Evolutionary conservation across 2,329 filamentous ascomycete genomes (phyloP).

Genomic region (Alternaria ventricosa): DNA sequence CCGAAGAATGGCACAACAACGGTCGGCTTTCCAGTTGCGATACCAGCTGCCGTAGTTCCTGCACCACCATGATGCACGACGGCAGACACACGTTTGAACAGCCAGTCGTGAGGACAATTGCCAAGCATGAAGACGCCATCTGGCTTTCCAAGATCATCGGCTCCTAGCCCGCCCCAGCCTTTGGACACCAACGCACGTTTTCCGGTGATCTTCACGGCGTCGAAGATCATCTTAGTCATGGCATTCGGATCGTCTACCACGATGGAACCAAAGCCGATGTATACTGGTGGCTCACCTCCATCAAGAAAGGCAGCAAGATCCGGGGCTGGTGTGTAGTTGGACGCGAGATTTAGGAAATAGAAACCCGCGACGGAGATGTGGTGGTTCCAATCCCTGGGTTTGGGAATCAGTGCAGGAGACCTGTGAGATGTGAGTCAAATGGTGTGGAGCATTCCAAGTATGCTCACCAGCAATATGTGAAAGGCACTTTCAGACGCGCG

Average conservation of each 20-base stretch:
- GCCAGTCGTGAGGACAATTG: conserved; percentile 87
- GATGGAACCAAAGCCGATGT: conserved; percentile 53
- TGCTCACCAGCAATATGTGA: conserved; percentile 83
- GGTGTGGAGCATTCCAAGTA: not conserved
- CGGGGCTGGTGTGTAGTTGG: conserved; percentile 49
- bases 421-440: conserved; percentile 14
- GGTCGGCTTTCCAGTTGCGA: conserved; percentile 79
- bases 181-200: conserved; percentile 84
- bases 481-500: conserved; percentile 76
- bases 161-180: conserved; percentile 86
- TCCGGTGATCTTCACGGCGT: conserved; percentile 61
- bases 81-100: conserved; percentile 79
- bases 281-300: conserved; percentile 50
- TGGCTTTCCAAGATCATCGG: conserved; percentile 67
- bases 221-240: conserved; percentile 51
- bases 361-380: conserved; percentile 51
- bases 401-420: conserved; percentile 53
- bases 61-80: conserved; percentile 90
- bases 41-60: conserved; percentile 86
- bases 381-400: conserved; percentile 55
- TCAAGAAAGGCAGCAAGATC: conserved; percentile 49
- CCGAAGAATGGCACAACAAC: conserved; percentile 81
- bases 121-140: conserved; percentile 82
- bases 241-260: conserved; percentile 52
- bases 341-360: conserved; percentile 49